Evolutionary conservation across 768 basidiomycete genomes (phyloP).

Genomic region (Gyrodon lividus): DNA sequence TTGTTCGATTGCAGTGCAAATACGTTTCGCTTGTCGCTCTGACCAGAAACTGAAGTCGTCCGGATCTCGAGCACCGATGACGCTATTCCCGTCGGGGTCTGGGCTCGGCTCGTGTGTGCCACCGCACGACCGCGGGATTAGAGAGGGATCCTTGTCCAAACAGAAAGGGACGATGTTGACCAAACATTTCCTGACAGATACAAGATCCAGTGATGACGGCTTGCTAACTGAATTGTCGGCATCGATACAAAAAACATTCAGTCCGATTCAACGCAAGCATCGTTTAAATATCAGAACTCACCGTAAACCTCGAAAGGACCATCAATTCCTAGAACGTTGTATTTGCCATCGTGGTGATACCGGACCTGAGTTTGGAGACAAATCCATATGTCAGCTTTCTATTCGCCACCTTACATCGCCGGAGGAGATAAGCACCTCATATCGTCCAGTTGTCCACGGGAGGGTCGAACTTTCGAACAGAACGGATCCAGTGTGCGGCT

Average conservation of each 20-base stretch:
- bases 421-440: constrained; percentile 54
- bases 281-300: constrained; percentile 36
- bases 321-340: constrained; percentile 88
- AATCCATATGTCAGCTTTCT: not conserved
- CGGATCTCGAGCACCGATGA: constrained; percentile 55
- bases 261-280: not conserved
- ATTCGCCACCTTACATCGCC: not conserved
- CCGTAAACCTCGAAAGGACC: constrained; percentile 89
- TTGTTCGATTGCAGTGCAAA: constrained; percentile 74
- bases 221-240: constrained; percentile 56
- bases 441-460: constrained; percentile 83
- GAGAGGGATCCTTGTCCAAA: constrained; percentile 80
- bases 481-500: constrained; percentile 59
- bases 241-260: not conserved
- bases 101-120: constrained; percentile 23
- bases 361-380: constrained; percentile 51
- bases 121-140: constrained; percentile 73
- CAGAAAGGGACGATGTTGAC: constrained; percentile 81
- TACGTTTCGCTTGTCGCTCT: constrained; percentile 84
- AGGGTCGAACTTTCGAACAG: constrained; percentile 77
- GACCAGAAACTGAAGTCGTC: constrained; percentile 98
- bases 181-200: constrained; percentile 62
- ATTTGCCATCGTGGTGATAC: constrained; percentile 96
- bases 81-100: constrained; percentile 9
- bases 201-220: constrained; percentile 62